Evolutionary conservation across 805 yeast genomes (phyloP).

Genomic region (Yarrowia osloensis): DNA sequence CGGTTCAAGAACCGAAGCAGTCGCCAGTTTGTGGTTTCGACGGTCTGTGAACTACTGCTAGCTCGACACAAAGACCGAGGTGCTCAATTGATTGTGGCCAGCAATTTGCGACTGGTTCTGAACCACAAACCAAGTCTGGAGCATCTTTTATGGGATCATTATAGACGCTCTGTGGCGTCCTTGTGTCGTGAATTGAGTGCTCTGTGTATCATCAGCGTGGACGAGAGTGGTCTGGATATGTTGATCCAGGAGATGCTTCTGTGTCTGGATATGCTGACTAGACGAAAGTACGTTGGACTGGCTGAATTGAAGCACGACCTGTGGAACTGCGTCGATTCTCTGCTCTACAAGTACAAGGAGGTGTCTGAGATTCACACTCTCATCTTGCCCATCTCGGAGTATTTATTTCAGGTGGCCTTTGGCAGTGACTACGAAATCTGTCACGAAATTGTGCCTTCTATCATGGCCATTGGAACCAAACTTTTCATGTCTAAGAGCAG

Average conservation of each 20-base stretch:
- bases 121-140: neutral
- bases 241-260: slow-evolving; percentile 1
- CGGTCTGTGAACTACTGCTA: neutral
- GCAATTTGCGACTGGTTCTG: neutral
- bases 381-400: neutral
- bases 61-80: slow-evolving; percentile 4
- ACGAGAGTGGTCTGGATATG: neutral
- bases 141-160: slow-evolving; percentile 21
- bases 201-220: neutral
- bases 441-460: slow-evolving; percentile 10
- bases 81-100: slow-evolving; percentile 2
- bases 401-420: neutral
- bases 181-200: neutral
- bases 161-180: neutral
- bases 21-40: neutral
- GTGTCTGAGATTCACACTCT: neutral
- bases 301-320: neutral
- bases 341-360: slow-evolving; percentile 3
- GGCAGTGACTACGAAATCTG: slow-evolving; percentile 9
- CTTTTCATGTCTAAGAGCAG: neutral
- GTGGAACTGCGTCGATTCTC: slow-evolving; percentile 10
- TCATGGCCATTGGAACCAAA: neutral
- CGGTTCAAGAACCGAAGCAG: neutral
- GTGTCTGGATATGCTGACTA: neutral
- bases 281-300: neutral